phyloP scores from a whole-genome alignment of 2,329 filamentous ascomycete species.

The Penicillium thymicola region DNA sequence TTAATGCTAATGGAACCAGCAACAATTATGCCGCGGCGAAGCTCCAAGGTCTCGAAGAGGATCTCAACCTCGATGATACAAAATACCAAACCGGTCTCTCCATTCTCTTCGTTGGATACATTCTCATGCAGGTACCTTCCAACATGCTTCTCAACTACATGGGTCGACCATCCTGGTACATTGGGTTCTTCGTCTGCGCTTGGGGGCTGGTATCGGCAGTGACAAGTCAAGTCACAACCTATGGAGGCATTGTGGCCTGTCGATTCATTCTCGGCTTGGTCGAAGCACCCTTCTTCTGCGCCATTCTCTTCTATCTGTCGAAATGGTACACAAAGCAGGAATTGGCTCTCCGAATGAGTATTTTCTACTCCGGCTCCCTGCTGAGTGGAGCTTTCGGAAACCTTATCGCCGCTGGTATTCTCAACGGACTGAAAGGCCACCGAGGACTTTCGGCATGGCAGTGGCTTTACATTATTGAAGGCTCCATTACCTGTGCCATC shows the following conservation, averaged over 20 bases:
- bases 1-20: constrained; percentile 10
- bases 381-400: constrained; percentile 52
- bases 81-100: constrained; percentile 44
- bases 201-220: constrained; percentile 48
- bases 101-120: constrained; percentile 46
- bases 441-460: constrained; percentile 40
- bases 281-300: constrained; percentile 49
- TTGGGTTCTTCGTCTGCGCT: constrained; percentile 45
- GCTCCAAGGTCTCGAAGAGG: constrained; percentile 42
- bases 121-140: constrained; percentile 48
- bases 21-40: constrained; percentile 50
- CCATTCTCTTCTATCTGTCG: constrained; percentile 49
- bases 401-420: constrained; percentile 53
- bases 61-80: constrained; percentile 34
- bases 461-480: constrained; percentile 45
- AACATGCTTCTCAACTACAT: constrained; percentile 45
- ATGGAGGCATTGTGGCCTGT: constrained; percentile 44
- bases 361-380: constrained; percentile 52
- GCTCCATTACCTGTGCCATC: constrained; percentile 33
- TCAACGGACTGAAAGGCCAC: constrained; percentile 38
- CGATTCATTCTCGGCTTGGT: constrained; percentile 47
- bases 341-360: constrained; percentile 49
- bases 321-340: constrained; percentile 56
- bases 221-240: constrained; percentile 44
- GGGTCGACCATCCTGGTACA: constrained; percentile 43